Conservation (phyloP, 805 yeast genomes). For the Peterozyma toletana region DNA sequence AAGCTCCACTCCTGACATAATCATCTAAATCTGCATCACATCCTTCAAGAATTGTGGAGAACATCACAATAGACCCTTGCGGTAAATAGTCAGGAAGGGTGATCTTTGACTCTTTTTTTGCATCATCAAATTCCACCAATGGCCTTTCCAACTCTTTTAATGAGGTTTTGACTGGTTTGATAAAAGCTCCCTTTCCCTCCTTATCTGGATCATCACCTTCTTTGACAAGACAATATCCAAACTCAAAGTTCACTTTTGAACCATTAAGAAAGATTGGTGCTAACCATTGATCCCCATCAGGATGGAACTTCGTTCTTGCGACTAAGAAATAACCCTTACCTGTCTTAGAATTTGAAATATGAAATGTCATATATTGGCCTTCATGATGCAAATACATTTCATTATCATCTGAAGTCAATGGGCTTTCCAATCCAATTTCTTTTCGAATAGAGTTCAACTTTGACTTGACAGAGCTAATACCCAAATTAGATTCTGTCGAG, state of each 20-base stretch:
- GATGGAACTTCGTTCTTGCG: slow-evolving; percentile 73
- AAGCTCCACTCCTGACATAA: slow-evolving; percentile 67
- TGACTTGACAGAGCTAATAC: slow-evolving; percentile 71
- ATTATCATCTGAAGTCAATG: slow-evolving; percentile 49
- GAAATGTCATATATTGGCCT: slow-evolving; percentile 87
- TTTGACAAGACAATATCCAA: slow-evolving; percentile 49
- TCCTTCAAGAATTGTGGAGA: slow-evolving; percentile 60
- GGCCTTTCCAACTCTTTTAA: slow-evolving; percentile 48
- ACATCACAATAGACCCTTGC: slow-evolving; percentile 85
- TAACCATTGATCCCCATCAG: slow-evolving; percentile 41
- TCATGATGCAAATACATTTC: slow-evolving; percentile 95
- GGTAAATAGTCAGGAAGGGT: slow-evolving; percentile 60
- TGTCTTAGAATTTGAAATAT: slow-evolving; percentile 72
- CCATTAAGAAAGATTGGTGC: slow-evolving; percentile 56
- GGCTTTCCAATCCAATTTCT: slow-evolving; percentile 45
- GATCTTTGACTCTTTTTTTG: slow-evolving; percentile 41
- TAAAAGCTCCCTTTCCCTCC: slow-evolving; percentile 26
- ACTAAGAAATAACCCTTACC: slow-evolving; percentile 87
- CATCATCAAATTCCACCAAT: slow-evolving; percentile 32
- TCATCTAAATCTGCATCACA: slow-evolving; percentile 62
- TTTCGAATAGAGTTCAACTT: slow-evolving; percentile 52
- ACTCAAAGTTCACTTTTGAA: slow-evolving; percentile 47
- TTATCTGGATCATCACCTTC: slow-evolving; percentile 40
- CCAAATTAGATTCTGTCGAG: slow-evolving; percentile 35
- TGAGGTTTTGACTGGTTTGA: slow-evolving; percentile 64